These are phyloP conservation scores for Pichia terricola DNA, from an alignment of 1,139 yeast genomes.

Conservation along the genomic window DNA sequence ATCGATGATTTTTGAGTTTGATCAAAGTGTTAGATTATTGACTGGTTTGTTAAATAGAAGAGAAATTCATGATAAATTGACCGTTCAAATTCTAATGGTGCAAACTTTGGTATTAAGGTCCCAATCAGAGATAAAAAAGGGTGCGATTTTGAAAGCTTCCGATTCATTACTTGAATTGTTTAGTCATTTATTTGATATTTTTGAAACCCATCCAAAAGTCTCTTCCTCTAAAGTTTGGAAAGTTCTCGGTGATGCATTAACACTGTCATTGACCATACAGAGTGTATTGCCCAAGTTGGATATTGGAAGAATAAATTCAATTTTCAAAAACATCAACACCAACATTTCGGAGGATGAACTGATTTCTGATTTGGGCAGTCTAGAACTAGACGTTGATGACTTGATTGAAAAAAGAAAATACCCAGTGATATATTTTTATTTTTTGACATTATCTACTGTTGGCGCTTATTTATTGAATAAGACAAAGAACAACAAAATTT, in stretches of 20 bases:
- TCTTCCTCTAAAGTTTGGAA: slow-evolving; percentile 47
- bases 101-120: slow-evolving; percentile 52
- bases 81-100: slow-evolving; percentile 43
- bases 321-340: neutral
- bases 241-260: slow-evolving; percentile 39
- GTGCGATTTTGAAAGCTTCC: slow-evolving; percentile 54
- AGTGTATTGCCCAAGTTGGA: slow-evolving; percentile 34
- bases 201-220: slow-evolving; percentile 26
- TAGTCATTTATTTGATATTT: slow-evolving; percentile 36
- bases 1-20: slow-evolving; percentile 41
- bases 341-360: neutral
- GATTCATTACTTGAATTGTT: slow-evolving; percentile 38
- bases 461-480: slow-evolving; percentile 3
- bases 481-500: slow-evolving; percentile 33
- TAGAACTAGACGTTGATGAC: neutral
- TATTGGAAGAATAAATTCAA: slow-evolving; percentile 15
- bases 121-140: slow-evolving; percentile 41
- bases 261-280: slow-evolving; percentile 35
- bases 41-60: slow-evolving; percentile 37
- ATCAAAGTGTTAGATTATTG: slow-evolving; percentile 28
- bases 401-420: slow-evolving; percentile 5
- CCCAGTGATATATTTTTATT: slow-evolving; percentile 1
- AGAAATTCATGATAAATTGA: slow-evolving; percentile 28
- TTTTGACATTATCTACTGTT: slow-evolving; percentile 11
- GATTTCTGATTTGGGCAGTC: neutral